Conservation (phyloP, 176 grass and related monocot species). For the Cymbopogon citratus region DNA sequence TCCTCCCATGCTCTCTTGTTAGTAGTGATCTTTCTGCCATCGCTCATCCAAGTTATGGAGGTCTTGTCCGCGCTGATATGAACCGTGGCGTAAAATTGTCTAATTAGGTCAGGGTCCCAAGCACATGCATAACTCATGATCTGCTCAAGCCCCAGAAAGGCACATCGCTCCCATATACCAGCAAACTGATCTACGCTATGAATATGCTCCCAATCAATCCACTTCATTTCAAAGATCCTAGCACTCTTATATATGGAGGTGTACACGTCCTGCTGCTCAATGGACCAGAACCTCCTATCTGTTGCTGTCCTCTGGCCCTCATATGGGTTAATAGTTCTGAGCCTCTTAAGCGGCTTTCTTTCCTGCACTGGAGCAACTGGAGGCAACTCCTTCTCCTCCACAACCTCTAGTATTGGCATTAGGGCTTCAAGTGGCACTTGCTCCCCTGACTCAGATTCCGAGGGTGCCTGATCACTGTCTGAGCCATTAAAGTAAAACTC, state of each 20-base stretch:
- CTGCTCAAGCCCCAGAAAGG: slow-evolving; percentile 16
- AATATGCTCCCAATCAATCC: slow-evolving; percentile 12
- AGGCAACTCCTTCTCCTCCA: no score
- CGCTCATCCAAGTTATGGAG: slow-evolving; percentile 21
- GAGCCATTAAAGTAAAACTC: background rate
- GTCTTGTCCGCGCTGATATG: slow-evolving; percentile 9
- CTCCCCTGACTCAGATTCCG: no score
- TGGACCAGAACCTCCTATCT: slow-evolving; percentile 32
- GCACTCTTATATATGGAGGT: background rate
- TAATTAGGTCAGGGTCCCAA: slow-evolving; percentile 11
- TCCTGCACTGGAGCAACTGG: no score
- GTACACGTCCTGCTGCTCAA: slow-evolving; percentile 32
- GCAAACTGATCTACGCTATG: background rate
- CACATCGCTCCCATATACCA: slow-evolving; percentile 14
- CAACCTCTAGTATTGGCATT: no score
- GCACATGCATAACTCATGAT: background rate
- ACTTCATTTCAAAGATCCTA: background rate
- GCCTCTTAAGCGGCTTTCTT: no score
- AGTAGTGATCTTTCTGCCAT: slow-evolving; percentile 8
- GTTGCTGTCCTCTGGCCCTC: slow-evolving; percentile 25
- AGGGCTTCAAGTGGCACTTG: no score
- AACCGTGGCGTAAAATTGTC: slow-evolving; percentile 27
- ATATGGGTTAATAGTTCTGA: slow-evolving; percentile 13
- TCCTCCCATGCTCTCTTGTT: slow-evolving; percentile 28
- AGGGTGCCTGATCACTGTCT: no score